Conservation (phyloP, 805 yeast genomes). For the Saccharomycopsis olivae region DNA sequence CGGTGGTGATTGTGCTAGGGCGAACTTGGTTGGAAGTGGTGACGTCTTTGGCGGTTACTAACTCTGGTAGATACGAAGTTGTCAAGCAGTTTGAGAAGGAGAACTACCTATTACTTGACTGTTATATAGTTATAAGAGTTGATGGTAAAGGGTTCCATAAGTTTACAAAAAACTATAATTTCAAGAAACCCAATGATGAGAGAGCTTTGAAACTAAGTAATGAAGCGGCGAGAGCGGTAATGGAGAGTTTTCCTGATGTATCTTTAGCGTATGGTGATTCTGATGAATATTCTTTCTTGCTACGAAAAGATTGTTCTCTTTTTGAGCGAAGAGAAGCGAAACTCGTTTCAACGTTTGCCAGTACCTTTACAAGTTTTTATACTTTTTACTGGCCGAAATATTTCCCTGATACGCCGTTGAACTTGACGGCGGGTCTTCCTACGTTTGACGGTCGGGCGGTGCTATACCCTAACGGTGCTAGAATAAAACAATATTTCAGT, state of each 20-base stretch:
- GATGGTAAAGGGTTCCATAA: conserved; percentile 95
- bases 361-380: conserved; percentile 72
- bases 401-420: conserved; percentile 34
- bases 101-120: conserved; percentile 60
- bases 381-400: conserved; percentile 52
- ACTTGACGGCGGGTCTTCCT: conserved; percentile 44
- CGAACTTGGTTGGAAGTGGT: too few relatives aligned
- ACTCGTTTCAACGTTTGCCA: conserved; percentile 69
- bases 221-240: conserved; percentile 57
- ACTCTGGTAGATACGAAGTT: conserved; percentile 56
- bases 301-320: conserved; percentile 50
- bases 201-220: conserved; percentile 76
- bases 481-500: conserved; percentile 69
- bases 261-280: conserved; percentile 87
- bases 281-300: conserved; percentile 83
- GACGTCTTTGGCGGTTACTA: too few relatives aligned
- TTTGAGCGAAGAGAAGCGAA: conserved; percentile 80
- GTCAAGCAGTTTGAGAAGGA: conserved; percentile 76
- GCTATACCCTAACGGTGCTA: conserved; percentile 54
- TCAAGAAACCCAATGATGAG: conserved; percentile 80
- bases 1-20: too few relatives aligned
- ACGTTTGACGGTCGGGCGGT: conserved; percentile 90
- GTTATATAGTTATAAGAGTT: conserved; percentile 73
- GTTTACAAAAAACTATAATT: conserved; percentile 61
- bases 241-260: conserved; percentile 60